Percentiles rank a stretch among this genome's conserved stretches.
Evolutionary conservation across 345 rosid genomes (phyloP).

Genomic region (Trapa incisa): DNA sequence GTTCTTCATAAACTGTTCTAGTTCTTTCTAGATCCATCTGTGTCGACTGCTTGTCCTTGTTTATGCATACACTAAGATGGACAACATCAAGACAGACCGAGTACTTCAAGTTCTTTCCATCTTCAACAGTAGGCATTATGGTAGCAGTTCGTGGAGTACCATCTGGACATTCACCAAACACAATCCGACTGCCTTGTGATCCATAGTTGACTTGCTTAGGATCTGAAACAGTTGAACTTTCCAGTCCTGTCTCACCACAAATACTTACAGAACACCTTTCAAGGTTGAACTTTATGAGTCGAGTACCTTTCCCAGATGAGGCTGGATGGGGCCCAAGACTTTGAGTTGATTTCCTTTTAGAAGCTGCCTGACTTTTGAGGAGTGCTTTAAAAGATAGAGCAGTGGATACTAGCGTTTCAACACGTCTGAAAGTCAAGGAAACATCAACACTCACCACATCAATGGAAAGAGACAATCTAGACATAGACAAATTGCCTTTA

Average conservation of each 20-base stretch:
- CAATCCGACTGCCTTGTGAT: constrained; percentile 83
- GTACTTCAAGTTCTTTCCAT: constrained; percentile 48
- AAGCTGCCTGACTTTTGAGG: constrained; percentile 43
- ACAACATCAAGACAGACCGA: constrained; percentile 63
- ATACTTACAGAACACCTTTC: constrained; percentile 72
- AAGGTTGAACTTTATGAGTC: constrained; percentile 58
- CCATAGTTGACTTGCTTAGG: constrained; percentile 98
- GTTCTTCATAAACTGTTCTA: constrained; percentile 68
- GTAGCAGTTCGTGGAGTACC: constrained; percentile 72
- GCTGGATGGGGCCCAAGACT: constrained; percentile 37
- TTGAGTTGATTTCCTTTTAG: constrained; percentile 36
- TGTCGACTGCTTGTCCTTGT: constrained; percentile 78
- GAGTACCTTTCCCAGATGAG: constrained; percentile 70
- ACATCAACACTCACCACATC: constrained; percentile 84
- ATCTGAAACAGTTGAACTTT: constrained; percentile 52
- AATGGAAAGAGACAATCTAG: constrained; percentile 63
- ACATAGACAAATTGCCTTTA: constrained; percentile 43
- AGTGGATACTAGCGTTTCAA: constrained; percentile 59
- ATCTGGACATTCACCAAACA: constrained; percentile 55
- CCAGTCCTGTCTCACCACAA: constrained; percentile 57
- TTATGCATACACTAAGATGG: constrained; percentile 55
- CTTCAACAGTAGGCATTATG: constrained; percentile 41
- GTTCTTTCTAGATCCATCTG: constrained; percentile 92
- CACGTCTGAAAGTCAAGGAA: constrained; percentile 58
- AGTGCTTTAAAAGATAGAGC: constrained; percentile 64